Conservation (phyloP, 2,329 filamentous ascomycete genomes). For the Trichoderma simmonsii region DNA sequence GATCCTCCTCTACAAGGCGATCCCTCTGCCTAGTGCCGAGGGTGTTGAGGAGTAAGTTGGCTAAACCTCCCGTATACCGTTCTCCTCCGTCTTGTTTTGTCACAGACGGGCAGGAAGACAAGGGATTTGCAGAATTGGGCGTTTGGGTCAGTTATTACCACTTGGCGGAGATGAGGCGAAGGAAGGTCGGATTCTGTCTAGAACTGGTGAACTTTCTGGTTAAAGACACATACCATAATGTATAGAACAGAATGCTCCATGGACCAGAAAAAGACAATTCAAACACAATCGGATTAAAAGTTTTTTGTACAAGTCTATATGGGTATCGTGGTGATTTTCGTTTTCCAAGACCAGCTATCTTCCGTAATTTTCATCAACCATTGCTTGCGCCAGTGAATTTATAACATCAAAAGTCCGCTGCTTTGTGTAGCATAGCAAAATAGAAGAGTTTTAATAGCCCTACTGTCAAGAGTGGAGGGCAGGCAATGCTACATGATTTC, state of each 20-base stretch:
- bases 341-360: background rate
- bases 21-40: conserved; percentile 62
- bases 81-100: background rate
- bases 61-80: background rate
- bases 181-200: background rate
- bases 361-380: background rate
- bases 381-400: no score
- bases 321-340: background rate
- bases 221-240: background rate
- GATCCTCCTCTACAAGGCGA: conserved; percentile 74
- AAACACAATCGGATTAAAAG: background rate
- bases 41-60: conserved; percentile 34
- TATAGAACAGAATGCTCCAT: background rate
- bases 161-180: background rate
- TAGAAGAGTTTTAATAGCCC: no score
- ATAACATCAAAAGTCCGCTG: background rate
- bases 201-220: background rate
- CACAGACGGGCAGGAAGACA: background rate
- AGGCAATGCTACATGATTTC: no score
- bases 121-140: background rate
- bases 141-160: background rate
- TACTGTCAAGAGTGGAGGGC: background rate
- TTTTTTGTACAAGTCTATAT: background rate
- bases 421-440: background rate
- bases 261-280: background rate